Conservation (phyloP, 495 filamentous ascomycete species). For the Haplographium delicatum region DNA sequence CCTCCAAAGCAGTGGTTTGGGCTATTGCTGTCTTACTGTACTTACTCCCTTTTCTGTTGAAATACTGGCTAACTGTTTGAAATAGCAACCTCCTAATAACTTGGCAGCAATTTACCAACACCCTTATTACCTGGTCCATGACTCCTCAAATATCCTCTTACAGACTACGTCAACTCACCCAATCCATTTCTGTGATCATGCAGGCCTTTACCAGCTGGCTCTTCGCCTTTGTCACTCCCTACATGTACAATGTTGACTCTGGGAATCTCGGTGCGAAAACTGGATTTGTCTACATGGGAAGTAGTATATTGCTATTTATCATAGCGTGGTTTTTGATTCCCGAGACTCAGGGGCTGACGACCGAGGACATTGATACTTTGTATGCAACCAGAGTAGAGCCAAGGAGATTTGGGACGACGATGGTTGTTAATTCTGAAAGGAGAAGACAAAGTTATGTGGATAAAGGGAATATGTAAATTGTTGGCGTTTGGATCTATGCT, state of each 20-base stretch:
- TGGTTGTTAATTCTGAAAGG: background rate
- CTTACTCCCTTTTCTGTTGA: background rate
- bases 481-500: background rate
- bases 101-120: conserved; percentile 17
- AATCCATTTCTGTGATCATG: conserved; percentile 13
- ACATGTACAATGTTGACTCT: conserved; percentile 22
- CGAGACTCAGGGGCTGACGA: conserved; percentile 61
- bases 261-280: conserved; percentile 20
- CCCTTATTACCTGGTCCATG: conserved; percentile 11
- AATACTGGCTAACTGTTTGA: background rate
- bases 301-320: conserved; percentile 36
- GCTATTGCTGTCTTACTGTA: conserved; percentile 23
- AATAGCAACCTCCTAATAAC: conserved; percentile 16
- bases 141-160: conserved; percentile 15
- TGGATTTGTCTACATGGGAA: conserved; percentile 21
- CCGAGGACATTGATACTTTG: conserved; percentile 65
- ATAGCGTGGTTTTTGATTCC: conserved; percentile 56
- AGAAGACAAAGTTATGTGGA: background rate
- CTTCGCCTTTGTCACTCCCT: conserved; percentile 19
- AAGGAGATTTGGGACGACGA: conserved; percentile 7
- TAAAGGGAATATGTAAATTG: no score
- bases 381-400: conserved; percentile 33
- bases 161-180: conserved; percentile 16
- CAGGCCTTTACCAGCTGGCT: conserved; percentile 14
- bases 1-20: conserved; percentile 25